A percentile compares a stretch with the other conserved stretches of the same genome.
These are phyloP conservation scores for Pythium phragmiticola DNA, from an alignment of 352 stramenopile species.

Conservation along the genomic window DNA sequence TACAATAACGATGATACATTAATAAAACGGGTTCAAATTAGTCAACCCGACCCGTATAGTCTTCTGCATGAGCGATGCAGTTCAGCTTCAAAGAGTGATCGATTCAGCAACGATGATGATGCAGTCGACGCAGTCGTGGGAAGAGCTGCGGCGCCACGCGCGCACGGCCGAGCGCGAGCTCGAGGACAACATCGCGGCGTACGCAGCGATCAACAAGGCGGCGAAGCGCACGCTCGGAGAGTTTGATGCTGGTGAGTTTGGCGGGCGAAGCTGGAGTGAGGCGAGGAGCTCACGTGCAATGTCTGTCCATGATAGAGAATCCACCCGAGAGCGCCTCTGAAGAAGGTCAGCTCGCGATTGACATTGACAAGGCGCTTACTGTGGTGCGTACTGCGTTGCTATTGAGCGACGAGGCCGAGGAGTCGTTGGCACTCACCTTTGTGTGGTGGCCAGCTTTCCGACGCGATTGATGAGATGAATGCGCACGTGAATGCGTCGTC, in stretches of 20 bases:
- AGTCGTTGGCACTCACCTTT: not conserved
- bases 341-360: conserved; percentile 60
- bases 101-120: conserved; percentile 43
- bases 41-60: conserved; percentile 2
- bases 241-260: conserved; percentile 63
- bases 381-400: conserved; percentile 31
- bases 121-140: conserved; percentile 64
- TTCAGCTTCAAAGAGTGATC: conserved; percentile 21
- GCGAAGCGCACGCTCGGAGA: conserved; percentile 34
- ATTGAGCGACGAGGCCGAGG: not conserved
- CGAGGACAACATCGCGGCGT: conserved; percentile 81
- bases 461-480: conserved; percentile 88
- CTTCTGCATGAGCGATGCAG: not conserved
- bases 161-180: conserved; percentile 70
- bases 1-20: conserved; percentile 5
- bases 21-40: not conserved
- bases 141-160: conserved; percentile 70
- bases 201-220: conserved; percentile 56
- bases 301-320: conserved; percentile 47
- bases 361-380: conserved; percentile 77
- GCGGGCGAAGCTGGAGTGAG: not conserved
- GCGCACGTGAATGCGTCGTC: conserved; percentile 64
- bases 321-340: conserved; percentile 49
- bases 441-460: conserved; percentile 47
- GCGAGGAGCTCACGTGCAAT: not conserved